A percentile compares a stretch with the other conserved stretches of the same genome.
Evolutionary conservation across 805 yeast genomes (phyloP).

Genomic region (Candida argentea): DNA sequence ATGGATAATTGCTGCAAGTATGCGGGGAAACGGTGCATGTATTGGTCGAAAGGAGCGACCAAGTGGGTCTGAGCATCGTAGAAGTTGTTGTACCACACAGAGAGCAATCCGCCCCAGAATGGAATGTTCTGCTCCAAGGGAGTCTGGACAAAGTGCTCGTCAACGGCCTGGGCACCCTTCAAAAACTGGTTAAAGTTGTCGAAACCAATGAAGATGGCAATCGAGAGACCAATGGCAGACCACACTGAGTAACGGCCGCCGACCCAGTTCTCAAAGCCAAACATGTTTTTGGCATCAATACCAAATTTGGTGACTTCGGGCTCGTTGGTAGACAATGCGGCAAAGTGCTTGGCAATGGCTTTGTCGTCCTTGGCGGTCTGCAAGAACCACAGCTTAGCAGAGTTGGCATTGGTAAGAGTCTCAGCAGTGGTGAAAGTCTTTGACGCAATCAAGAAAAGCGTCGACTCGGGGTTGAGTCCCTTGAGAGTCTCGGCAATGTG

Average conservation of each 20-base stretch:
- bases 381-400: conserved; percentile 94
- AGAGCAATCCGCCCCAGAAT: conserved; percentile 81
- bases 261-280: conserved; percentile 97
- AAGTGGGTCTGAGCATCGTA: conserved; percentile 96
- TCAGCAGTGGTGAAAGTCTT: conserved; percentile 99
- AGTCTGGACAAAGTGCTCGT: conserved; percentile 75
- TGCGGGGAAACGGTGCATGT: conserved; percentile 98
- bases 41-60: conserved; percentile 98
- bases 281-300: conserved; percentile 96
- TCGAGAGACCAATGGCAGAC: conserved; percentile 97
- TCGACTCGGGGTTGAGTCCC: conserved; percentile 75
- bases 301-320: conserved; percentile 89
- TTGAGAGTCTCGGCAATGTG: conserved; percentile 88
- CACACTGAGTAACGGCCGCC: conserved; percentile 99
- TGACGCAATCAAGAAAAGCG: conserved; percentile 85
- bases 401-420: conserved; percentile 90
- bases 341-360: conserved; percentile 94
- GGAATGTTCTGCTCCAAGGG: conserved; percentile 92
- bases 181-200: conserved; percentile 89
- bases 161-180: conserved; percentile 97
- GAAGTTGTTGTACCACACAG: conserved; percentile 98
- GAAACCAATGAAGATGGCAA: conserved; percentile 89
- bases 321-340: conserved; percentile 91
- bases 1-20: conserved; percentile 96
- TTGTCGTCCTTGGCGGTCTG: conserved; percentile 51